A percentile compares a stretch with the other conserved stretches of the same genome.
Conservation (phyloP, 768 basidiomycete species). For the Coprinellus aureogranulatus region DNA sequence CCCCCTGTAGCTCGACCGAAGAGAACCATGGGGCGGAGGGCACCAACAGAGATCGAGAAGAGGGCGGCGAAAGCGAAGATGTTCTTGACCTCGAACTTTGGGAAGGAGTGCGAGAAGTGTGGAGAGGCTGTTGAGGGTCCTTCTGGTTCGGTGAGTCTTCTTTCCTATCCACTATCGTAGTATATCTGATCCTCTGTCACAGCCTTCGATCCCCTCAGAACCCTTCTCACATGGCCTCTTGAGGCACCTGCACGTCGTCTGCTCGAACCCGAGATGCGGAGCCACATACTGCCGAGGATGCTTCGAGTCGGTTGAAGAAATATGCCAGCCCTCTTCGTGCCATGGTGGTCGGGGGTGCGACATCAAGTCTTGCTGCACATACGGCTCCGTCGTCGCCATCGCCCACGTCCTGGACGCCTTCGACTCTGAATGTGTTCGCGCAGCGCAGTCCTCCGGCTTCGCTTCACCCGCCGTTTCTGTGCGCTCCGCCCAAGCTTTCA, state of each 20-base stretch:
- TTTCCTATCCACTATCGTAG: neutral
- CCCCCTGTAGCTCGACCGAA: neutral
- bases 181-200: neutral
- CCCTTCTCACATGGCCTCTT: conserved; percentile 16
- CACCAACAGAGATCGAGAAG: neutral
- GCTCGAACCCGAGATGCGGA: conserved; percentile 20
- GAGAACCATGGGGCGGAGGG: conserved; percentile 1
- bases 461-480: conserved; percentile 15
- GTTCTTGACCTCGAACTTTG: conserved; percentile 21
- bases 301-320: conserved; percentile 17
- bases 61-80: conserved; percentile 4
- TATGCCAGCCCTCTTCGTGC: conserved; percentile 20
- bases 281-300: conserved; percentile 35
- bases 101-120: conserved; percentile 23
- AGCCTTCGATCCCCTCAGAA: conserved; percentile 13
- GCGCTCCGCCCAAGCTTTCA: conserved; percentile 20
- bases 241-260: conserved; percentile 24
- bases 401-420: conserved; percentile 32
- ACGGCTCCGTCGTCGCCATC: conserved; percentile 29
- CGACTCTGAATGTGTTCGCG: conserved; percentile 24
- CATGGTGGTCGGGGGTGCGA: conserved; percentile 25
- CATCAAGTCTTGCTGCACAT: conserved; percentile 29
- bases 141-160: conserved; percentile 20
- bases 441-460: conserved; percentile 15
- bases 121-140: conserved; percentile 20